phyloP scores from a whole-genome alignment of 139 green algal species.

The Monoraphidium neglectum region DNA sequence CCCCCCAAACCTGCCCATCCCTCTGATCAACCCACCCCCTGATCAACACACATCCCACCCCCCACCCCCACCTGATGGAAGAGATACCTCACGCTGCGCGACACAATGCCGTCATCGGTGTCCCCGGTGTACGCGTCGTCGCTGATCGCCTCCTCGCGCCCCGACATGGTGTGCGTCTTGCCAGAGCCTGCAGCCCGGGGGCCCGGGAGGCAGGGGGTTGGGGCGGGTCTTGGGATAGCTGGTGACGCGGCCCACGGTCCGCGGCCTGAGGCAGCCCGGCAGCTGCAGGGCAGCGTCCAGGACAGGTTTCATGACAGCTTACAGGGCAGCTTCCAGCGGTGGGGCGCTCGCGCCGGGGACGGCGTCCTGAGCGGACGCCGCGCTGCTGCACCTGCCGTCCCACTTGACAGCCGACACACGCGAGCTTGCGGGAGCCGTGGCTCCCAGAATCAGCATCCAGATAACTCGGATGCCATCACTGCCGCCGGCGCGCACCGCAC shows the following conservation, averaged over 20 bases:
- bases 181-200: conserved; percentile 41
- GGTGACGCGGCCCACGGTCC: background rate
- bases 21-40: background rate
- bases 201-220: too few relatives aligned
- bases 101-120: conserved; percentile 76
- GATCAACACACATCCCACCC: background rate
- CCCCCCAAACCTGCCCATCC: background rate
- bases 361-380: too few relatives aligned
- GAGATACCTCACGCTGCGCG: conserved; percentile 63
- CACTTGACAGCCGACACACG: too few relatives aligned
- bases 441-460: too few relatives aligned
- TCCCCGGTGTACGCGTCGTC: conserved; percentile 59
- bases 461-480: too few relatives aligned
- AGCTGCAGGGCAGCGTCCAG: too few relatives aligned
- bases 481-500: too few relatives aligned
- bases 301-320: too few relatives aligned
- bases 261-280: background rate
- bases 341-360: too few relatives aligned
- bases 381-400: too few relatives aligned
- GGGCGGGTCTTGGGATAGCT: background rate
- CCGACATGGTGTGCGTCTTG: conserved; percentile 79
- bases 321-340: too few relatives aligned
- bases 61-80: conserved; percentile 53
- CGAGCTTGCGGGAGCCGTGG: too few relatives aligned
- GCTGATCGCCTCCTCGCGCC: conserved; percentile 55